Evolutionary conservation across 805 yeast species (phyloP), one percentile per base, ranked within the genome.

Genomic region (Saturnispora kantuleensis): DNA sequence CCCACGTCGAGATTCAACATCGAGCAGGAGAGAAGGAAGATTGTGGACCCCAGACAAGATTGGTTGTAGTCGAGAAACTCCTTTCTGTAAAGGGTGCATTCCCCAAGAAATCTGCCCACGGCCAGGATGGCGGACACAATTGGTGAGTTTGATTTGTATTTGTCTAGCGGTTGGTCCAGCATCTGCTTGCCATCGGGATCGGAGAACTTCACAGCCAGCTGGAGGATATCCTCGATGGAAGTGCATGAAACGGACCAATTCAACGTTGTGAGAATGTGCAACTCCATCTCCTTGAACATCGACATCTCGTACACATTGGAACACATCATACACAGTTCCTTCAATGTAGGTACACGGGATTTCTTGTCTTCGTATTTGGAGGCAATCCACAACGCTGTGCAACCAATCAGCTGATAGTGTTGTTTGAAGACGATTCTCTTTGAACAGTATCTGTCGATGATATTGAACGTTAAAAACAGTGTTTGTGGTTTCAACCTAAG

Each of bases 331-430:
- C 73, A 63, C 50, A 76, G 61, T 52, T 76, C 81, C 40, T 69
- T 64, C 41, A 76, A 62, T 3, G 77, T 73, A 18, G 81, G 81
- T 4, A 76, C 78, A 45, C 81, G 63, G 39, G 70, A 66, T 57
- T 76, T 76, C 54, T 76, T 76, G 54, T 76, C 81, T 56, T 76
- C 81, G 56, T 75, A 76, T 55, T 90, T 90, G 21, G 96, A 81
- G 2, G 96, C 86, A 30, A 90, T 74, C 97, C 97, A 90, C 31
- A 90, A 67, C 49, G 96, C 86, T 4, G 96, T 86, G 49, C 95
- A 84, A 30, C 94, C 87, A 10, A 90, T 90, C 44, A 90, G 71
- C 63, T 89, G 96, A 49, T 86, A 80, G 64, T 89, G 97, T 47
- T 84, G 89, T 52, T 81, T 76, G 50, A 84, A 73, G 1, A 89